Evolutionary conservation across 768 basidiomycete genomes (phyloP).

Genomic region (Infundibulicybe gibba): DNA sequence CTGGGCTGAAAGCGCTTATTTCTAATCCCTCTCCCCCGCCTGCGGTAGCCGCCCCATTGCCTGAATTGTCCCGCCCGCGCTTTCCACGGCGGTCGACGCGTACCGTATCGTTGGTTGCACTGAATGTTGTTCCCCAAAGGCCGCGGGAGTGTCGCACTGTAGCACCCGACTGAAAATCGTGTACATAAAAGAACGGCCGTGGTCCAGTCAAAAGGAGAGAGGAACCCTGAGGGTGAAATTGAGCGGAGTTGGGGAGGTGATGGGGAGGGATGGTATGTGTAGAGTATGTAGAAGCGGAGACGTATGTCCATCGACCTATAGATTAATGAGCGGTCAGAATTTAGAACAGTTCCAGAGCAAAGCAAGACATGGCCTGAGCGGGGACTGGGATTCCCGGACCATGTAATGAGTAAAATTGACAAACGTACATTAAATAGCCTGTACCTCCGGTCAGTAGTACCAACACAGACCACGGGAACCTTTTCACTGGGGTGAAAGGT

Average conservation of each 20-base stretch:
- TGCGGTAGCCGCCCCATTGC: conserved; percentile 15
- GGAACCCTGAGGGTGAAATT: conserved; percentile 88
- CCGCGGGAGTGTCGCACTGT: conserved; percentile 49
- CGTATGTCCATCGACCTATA: conserved; percentile 87
- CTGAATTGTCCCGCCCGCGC: conserved; percentile 20
- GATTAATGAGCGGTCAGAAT: too few relatives aligned
- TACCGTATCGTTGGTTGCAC: conserved; percentile 28
- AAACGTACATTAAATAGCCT: conserved; percentile 83
- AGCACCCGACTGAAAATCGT: conserved; percentile 81
- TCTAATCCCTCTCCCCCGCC: conserved; percentile 53
- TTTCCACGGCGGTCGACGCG: conserved; percentile 23
- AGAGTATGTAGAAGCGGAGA: conserved; percentile 91
- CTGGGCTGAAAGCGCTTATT: conserved; percentile 63
- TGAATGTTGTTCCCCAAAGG: conserved; percentile 77
- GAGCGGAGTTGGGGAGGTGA: conserved; percentile 56
- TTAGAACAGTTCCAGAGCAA: too few relatives aligned
- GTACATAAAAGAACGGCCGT: conserved; percentile 90
- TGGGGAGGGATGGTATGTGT: conserved; percentile 83
- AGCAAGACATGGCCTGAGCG: too few relatives aligned
- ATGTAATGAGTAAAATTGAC: background rate
- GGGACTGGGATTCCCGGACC: background rate
- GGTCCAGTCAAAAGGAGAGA: conserved; percentile 81
- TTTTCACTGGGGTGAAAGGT: conserved; percentile 86
- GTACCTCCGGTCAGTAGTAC: conserved; percentile 84
- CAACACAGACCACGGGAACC: conserved; percentile 81